Conservation (phyloP, 306 rosid species). For the Cucurbita ficifolia region DNA sequence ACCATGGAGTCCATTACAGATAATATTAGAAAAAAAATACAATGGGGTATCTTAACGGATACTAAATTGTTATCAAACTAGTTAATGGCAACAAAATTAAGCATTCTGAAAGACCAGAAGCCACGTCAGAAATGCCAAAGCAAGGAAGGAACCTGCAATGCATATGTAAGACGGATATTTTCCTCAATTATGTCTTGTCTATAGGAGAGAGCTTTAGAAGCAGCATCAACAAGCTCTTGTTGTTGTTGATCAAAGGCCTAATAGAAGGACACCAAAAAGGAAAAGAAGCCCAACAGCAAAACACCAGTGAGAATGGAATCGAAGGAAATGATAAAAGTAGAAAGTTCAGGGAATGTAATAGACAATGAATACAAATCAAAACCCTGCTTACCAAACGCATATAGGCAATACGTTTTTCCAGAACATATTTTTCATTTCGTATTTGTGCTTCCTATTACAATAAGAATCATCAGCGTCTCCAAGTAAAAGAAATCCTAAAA, state of each 20-base stretch:
- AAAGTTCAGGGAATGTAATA: background rate
- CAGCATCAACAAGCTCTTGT: slow-evolving; percentile 39
- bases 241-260: slow-evolving; percentile 47
- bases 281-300: background rate
- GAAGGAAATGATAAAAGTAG: background rate
- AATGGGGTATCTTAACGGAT: background rate
- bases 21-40: background rate
- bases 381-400: slow-evolving; percentile 62
- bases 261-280: background rate
- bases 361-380: background rate
- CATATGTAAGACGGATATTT: slow-evolving; percentile 63
- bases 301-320: background rate
- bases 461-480: background rate
- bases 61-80: background rate
- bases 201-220: slow-evolving; percentile 31
- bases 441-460: slow-evolving; percentile 48
- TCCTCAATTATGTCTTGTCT: slow-evolving; percentile 94
- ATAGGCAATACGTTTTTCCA: slow-evolving; percentile 92
- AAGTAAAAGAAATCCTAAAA: background rate
- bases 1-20: background rate
- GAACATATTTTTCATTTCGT: slow-evolving; percentile 61
- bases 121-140: background rate
- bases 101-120: slow-evolving; percentile 1
- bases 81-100: background rate
- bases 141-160: slow-evolving; percentile 5